Evolutionary conservation across 768 basidiomycete genomes (phyloP), one percentile per base, ranked within the genome.

Genomic region (Inosperma sp.): DNA sequence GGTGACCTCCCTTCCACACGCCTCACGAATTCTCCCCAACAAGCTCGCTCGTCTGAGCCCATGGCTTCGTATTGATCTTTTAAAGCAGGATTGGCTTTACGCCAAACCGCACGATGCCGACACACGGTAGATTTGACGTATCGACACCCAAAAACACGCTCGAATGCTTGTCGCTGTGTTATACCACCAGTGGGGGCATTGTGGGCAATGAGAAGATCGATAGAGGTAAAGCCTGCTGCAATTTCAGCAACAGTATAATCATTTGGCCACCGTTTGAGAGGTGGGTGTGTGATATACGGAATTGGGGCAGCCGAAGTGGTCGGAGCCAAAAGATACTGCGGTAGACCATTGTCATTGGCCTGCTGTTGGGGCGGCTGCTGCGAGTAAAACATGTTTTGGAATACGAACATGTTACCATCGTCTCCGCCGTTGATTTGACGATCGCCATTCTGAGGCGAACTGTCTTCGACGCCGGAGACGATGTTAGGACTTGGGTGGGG

Each of bases 111-210:
- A n/a, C 83, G 75, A 57, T 85, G 84, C 10, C 84, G 76, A 62
- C 84, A 84, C 13, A 86, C 81, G 0, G 84, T 86, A 59, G 80
- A 82, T 66, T 86, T 86, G 27, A 86, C 83, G 59, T 86, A 86
- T 25, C 82, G 73, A 56, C 77, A 80, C 27, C 81, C 80, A 63
- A 87, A 87, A 31, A 85, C 79, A 35, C 80, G 79, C 62, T 85
- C 82, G 51, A 86, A 86, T 5, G 84, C 82, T 2, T 69, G 68
- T n/a, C 78, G 78, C 57, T 86, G 84, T 3, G 82, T 85, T 58
- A 80, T 71, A 29, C 69, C 68, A 10, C 75, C 68, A 33, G 68
- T 64, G 7, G 63, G 58, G 4, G 71, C 66, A 8, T 69, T 66
- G 26, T 69, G 68, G 1, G 68, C 63, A 26, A 64, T 71, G 55